A percentile compares a stretch with the other conserved stretches of the same genome.
Conservation (phyloP, 768 basidiomycete species). For the Leccinum disarticulatum region DNA sequence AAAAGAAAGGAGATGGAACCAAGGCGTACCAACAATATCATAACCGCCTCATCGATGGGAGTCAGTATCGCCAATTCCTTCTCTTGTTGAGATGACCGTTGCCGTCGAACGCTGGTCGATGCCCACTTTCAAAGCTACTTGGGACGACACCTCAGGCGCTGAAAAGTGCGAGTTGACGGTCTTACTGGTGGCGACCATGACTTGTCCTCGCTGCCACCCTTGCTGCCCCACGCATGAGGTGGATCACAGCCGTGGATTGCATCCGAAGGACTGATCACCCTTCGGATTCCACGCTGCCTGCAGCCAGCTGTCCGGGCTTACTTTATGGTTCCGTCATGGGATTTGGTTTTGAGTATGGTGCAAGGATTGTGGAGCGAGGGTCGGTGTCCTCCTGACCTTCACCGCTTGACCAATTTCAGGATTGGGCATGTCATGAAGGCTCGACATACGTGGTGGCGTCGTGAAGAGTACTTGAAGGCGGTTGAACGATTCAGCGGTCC, state of each 20-base stretch:
- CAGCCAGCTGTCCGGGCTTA: conserved; percentile 23
- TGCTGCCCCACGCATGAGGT: conserved; percentile 18
- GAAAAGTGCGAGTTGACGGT: conserved; percentile 32
- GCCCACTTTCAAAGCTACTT: conserved; percentile 21
- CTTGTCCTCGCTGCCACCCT: conserved; percentile 31
- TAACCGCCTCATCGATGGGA: conserved; percentile 99
- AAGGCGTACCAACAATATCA: conserved; percentile 95
- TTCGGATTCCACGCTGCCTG: conserved; percentile 25
- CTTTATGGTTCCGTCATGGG: conserved; percentile 33
- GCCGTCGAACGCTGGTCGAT: conserved; percentile 25
- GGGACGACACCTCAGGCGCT: conserved; percentile 29
- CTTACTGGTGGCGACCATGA: conserved; percentile 28
- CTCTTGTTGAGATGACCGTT: conserved; percentile 28
- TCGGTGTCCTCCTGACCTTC: conserved; percentile 30
- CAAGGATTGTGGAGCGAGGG: conserved; percentile 32
- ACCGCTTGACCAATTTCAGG: conserved; percentile 37
- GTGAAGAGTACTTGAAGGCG: conserved; percentile 22
- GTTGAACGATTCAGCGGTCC: conserved; percentile 25
- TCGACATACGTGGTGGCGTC: conserved; percentile 22
- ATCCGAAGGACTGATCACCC: conserved; percentile 31
- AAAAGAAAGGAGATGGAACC: conserved; percentile 82
- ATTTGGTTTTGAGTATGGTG: conserved; percentile 34
- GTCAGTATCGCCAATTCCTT: conserved; percentile 82
- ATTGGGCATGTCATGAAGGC: conserved; percentile 30
- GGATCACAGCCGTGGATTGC: conserved; percentile 26